Conservation (phyloP, 176 grass and related monocot species). For the Juncus effusus region DNA sequence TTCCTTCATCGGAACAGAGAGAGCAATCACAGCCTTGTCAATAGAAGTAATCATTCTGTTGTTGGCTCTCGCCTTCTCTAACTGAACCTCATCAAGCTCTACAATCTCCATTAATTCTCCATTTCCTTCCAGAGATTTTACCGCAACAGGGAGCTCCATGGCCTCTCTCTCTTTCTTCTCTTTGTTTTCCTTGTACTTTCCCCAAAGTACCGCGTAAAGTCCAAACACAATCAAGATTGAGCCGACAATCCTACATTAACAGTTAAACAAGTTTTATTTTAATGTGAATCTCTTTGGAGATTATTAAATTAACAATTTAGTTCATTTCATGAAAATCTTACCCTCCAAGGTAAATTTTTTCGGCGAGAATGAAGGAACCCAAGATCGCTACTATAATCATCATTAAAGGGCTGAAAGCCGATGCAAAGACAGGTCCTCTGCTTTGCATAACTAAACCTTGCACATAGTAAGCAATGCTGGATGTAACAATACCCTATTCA, state of each 20-base stretch:
- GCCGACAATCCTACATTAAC: conserved; percentile 59
- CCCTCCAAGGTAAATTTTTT: conserved; percentile 97
- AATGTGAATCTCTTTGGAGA: background rate
- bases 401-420: conserved; percentile 96
- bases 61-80: conserved; percentile 69
- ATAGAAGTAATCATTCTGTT: conserved; percentile 35
- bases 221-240: conserved; percentile 69
- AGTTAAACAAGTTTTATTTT: conserved; percentile 10
- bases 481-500: conserved; percentile 91
- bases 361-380: conserved; percentile 94
- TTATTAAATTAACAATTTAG: background rate
- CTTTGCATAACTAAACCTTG: conserved; percentile 88
- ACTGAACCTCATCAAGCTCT: conserved; percentile 61
- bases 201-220: conserved; percentile 93
- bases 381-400: conserved; percentile 99
- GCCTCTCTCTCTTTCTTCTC: conserved; percentile 62
- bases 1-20: conserved; percentile 34
- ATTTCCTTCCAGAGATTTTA: conserved; percentile 56
- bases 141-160: conserved; percentile 56
- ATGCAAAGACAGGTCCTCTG: conserved; percentile 83
- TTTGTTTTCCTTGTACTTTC: conserved; percentile 80
- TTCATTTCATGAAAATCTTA: conserved; percentile 22
- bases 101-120: conserved; percentile 47
- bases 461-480: conserved; percentile 99
- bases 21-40: conserved; percentile 22